Percentiles rank a stretch among this genome's conserved stretches.
Evolutionary conservation across 2,329 filamentous ascomycete species (phyloP).

Genomic region (Claviceps pazoutovae): DNA sequence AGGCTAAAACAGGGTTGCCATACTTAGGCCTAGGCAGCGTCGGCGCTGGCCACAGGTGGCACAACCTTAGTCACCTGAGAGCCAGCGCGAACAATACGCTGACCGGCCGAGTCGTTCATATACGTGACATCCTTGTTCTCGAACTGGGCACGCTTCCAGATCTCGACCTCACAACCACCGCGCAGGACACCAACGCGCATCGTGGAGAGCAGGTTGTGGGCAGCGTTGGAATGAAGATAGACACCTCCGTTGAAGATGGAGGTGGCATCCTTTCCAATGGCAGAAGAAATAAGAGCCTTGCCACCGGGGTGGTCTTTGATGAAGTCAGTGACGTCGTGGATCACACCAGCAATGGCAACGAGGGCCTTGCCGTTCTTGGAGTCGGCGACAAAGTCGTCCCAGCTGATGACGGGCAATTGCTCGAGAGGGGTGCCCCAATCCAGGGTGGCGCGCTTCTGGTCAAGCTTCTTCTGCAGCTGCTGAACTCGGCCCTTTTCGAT

Average conservation of each 20-base stretch:
- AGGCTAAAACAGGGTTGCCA: neutral
- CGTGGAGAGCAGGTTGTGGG: conserved; percentile 76
- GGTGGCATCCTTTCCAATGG: conserved; percentile 76
- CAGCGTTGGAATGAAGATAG: conserved; percentile 80
- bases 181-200: conserved; percentile 81
- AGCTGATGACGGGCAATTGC: conserved; percentile 71
- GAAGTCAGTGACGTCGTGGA: conserved; percentile 74
- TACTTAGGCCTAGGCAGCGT: conserved; percentile 48
- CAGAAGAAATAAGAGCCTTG: conserved; percentile 70
- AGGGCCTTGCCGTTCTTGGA: conserved; percentile 63
- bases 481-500: conserved; percentile 86
- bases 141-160: conserved; percentile 77
- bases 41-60: conserved; percentile 68
- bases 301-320: conserved; percentile 86
- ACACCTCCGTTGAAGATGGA: conserved; percentile 88
- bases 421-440: conserved; percentile 82
- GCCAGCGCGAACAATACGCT: conserved; percentile 75
- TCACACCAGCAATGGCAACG: conserved; percentile 66
- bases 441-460: conserved; percentile 67
- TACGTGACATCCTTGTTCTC: conserved; percentile 74
- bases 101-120: conserved; percentile 66
- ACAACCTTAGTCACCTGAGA: conserved; percentile 72
- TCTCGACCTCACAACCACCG: conserved; percentile 78
- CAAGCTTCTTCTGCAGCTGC: conserved; percentile 84
- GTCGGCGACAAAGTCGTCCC: conserved; percentile 73